Percentiles rank a stretch among this genome's conserved stretches.
Evolutionary conservation across 1,284 basidiomycete species (phyloP).

Genomic region (Cryptococcus sp.): DNA sequence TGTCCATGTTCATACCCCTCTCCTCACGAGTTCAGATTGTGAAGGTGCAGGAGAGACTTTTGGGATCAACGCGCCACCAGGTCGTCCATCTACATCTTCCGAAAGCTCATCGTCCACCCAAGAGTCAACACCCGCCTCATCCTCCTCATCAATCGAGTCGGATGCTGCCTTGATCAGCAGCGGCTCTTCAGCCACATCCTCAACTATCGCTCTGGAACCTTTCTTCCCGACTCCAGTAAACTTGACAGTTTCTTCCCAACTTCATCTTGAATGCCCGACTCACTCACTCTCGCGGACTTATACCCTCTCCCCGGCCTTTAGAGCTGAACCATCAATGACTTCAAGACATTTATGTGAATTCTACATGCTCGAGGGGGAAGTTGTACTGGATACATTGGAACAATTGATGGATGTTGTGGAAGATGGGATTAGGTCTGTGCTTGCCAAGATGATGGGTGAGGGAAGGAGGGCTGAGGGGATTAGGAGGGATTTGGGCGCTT

Average conservation of each 20-base stretch:
- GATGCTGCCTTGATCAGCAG: background rate
- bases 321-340: conserved; percentile 84
- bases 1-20: conserved; percentile 72
- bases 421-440: conserved; percentile 46
- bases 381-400: conserved; percentile 53
- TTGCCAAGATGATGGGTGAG: conserved; percentile 19
- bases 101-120: conserved; percentile 5
- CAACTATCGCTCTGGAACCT: conserved; percentile 12
- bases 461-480: conserved; percentile 15
- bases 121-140: conserved; percentile 9
- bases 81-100: conserved; percentile 1
- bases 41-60: conserved; percentile 98
- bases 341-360: conserved; percentile 94
- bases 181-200: conserved; percentile 16
- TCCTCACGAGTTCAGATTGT: conserved; percentile 87
- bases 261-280: conserved; percentile 88
- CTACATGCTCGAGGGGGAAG: conserved; percentile 97
- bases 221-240: conserved; percentile 58
- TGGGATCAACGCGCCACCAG: conserved; percentile 35
- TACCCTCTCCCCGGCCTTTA: conserved; percentile 86
- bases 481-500: conserved; percentile 21
- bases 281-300: conserved; percentile 76
- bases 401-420: conserved; percentile 71
- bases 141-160: conserved; percentile 4
- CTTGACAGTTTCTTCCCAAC: conserved; percentile 89